Evolutionary conservation across 768 basidiomycete genomes (phyloP), one percentile per base, ranked within the genome.

Genomic region (Calvatia gigantea): DNA sequence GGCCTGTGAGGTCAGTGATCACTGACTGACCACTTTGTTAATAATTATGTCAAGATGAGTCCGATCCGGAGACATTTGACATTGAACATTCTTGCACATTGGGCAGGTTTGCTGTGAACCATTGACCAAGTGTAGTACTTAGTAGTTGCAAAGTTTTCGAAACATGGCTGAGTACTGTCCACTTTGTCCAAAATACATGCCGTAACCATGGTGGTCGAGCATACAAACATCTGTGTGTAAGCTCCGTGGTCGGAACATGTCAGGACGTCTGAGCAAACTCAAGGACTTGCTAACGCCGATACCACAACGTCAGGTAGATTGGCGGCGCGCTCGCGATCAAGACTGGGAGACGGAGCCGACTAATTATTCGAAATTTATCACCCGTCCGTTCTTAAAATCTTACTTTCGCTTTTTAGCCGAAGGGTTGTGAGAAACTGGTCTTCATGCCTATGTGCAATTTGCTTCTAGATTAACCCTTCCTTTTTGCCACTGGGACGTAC

Each of bases 21-120:
- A 25, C 23, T 41, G 31, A 21, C 1, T n/a, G 8, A 17, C 9
- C 15, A n/a, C n/a, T 37, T 29, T 12, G 7, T 14, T 31, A n/a
- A 44, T 21, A 31, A 33, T 35, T 44, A 45, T 33, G 23, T 17
- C 15, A 17, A 54, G 19, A 14, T n/a, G 52, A n/a, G 33, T 44
- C 43, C 42, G 51, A 53, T 33, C 41, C 51, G 52, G 43, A 54
- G 52, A 45, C 50, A 41, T 1, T 12, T n/a, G 25, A 11, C 29
- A 27, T 29, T 23, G 21, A 31, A 41, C 11, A 19, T 23, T 17
- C 14, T 6, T 41, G 35, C 35, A 12, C 50, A n/a, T n/a, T 51
- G 11, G 3, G 29, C n/a, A 8, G 25, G 11, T 42, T 11, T 42
- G 41, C 19, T 21, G 19, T 42, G 19, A 21, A 21, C 14, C 41